Percentiles rank a stretch among this genome's conserved stretches.
These are phyloP conservation scores for Decorospora gaudefroyi DNA, from an alignment of 2,329 filamentous ascomycete species.

Conservation along the genomic window DNA sequence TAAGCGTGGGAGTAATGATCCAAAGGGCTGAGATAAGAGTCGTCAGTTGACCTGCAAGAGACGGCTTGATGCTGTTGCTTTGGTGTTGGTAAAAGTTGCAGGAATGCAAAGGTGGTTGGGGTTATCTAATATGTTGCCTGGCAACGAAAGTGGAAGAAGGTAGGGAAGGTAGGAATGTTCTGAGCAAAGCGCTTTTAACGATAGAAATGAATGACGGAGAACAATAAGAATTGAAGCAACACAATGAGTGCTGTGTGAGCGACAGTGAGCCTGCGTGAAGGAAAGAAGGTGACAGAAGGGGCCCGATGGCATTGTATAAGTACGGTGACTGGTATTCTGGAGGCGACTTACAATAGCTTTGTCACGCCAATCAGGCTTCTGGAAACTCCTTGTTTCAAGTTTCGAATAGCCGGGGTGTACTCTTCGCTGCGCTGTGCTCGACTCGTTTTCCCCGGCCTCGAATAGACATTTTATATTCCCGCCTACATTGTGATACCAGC, in stretches of 20 bases:
- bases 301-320: conserved; percentile 36
- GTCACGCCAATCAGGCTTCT: conserved; percentile 38
- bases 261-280: conserved; percentile 43
- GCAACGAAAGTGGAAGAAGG: conserved; percentile 24
- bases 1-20: conserved; percentile 22
- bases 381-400: conserved; percentile 46
- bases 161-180: conserved; percentile 17
- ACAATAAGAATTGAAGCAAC: conserved; percentile 37
- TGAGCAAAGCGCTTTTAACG: conserved; percentile 19
- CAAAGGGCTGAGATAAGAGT: conserved; percentile 26
- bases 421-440: conserved; percentile 36
- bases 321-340: conserved; percentile 28
- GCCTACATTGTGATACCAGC: conserved; percentile 26
- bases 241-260: conserved; percentile 36
- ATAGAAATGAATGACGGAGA: conserved; percentile 41
- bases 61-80: conserved; percentile 24
- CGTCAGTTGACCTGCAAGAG: conserved; percentile 40
- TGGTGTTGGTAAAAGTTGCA: conserved; percentile 12
- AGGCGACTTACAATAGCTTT: conserved; percentile 38
- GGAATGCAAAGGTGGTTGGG: conserved; percentile 17
- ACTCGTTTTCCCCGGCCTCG: conserved; percentile 27
- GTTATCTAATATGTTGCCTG: conserved; percentile 21
- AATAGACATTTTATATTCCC: conserved; percentile 40
- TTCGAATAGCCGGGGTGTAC: conserved; percentile 33
- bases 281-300: conserved; percentile 22